Evolutionary conservation across 768 basidiomycete species (phyloP), one percentile per base, ranked within the genome.

Genomic region (Boletus huronensis): DNA sequence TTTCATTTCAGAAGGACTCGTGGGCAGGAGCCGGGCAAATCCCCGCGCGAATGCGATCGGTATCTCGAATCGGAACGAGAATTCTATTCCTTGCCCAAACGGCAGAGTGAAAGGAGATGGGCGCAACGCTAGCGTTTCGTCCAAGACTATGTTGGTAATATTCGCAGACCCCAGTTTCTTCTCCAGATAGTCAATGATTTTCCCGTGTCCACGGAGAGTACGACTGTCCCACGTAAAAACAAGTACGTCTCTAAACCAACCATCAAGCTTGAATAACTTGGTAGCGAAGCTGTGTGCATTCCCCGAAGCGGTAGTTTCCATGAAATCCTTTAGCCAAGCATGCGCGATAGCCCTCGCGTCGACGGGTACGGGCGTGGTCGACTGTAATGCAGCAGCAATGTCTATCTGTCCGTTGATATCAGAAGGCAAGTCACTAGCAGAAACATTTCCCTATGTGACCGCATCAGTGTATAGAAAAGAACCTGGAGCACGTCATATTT

Each of bases 31-130:
- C 17, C 52, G 52, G 14, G 28, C 36, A 4, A 38, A 11, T 11
- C 52, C 52, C 16, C 52, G 35, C 17, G 28, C 52, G 17, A 39
- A 29, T 9, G 52, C 44, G 25, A 48, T 53, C 11, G 52, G 44
- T 25, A 35, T 53, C 52, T 53, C 52, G 29, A 53, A 53, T 39
- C 52, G 52, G 19, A 53, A 48, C 1, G 52, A 48, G 21, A 53
- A 39, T 21, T 53, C 44, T 26, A 53, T 38, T 36, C 52, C 52
- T 48, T 48, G 35, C 2, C 52, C 52, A 28, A 53, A 48, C 6
- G 52, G 44, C 21, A 53, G 48, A 23, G 35, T 31, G 29, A 53
- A 39, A 9, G 36, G 35, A 29, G 35, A 36, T 29, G 52, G 52
- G 19, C 9, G 19, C 4, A 53, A 39, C 10, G 9, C 52, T 9